Conservation (phyloP, 148 eudicot species). For the Rhododendron simsii region DNA sequence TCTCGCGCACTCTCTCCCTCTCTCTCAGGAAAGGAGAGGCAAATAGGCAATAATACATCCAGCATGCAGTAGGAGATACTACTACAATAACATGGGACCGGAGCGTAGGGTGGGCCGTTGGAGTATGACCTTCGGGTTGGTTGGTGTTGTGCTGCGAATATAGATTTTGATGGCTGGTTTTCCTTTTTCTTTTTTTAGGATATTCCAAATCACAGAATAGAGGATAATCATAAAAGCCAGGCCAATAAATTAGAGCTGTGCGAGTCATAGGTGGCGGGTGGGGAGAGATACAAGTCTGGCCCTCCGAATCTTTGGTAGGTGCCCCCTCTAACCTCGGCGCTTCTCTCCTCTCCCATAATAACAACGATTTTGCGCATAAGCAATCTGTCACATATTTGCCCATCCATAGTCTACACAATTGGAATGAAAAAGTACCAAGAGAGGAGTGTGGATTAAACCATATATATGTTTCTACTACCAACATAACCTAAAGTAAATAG, state of each 20-base stretch:
- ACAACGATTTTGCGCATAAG: too few relatives aligned
- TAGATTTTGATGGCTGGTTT: background rate
- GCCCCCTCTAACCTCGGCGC: background rate
- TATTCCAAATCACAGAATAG: background rate
- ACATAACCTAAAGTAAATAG: background rate
- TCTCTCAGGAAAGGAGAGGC: background rate
- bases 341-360: background rate
- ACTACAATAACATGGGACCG: background rate
- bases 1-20: background rate
- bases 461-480: background rate
- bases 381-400: background rate
- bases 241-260: background rate
- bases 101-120: background rate
- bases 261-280: background rate
- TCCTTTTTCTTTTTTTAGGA: background rate
- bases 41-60: background rate
- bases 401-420: background rate
- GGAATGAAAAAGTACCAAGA: background rate
- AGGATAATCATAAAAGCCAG: background rate
- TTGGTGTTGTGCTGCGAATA: background rate
- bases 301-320: background rate
- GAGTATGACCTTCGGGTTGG: background rate
- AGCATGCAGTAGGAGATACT: background rate
- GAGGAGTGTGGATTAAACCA: background rate
- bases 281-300: background rate